Evolutionary conservation across 257 asterid species (phyloP).

Genomic region (Phtheirospermum japonicum): DNA sequence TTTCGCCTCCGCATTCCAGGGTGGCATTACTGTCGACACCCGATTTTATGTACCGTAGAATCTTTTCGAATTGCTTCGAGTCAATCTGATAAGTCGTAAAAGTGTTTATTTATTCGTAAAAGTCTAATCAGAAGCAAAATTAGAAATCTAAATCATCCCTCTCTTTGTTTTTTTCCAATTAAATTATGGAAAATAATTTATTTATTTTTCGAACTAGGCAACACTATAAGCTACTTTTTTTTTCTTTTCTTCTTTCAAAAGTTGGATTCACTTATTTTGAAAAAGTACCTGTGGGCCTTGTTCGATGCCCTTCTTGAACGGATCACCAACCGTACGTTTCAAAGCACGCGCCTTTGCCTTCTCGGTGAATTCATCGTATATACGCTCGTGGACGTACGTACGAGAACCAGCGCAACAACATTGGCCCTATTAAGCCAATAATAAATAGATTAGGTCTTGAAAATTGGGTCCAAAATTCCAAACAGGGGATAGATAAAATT

Average conservation of each 20-base stretch:
- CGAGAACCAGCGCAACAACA: slow-evolving; percentile 91
- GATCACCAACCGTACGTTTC: slow-evolving; percentile 71
- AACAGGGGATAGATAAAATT: background rate
- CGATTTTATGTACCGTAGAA: slow-evolving; percentile 61
- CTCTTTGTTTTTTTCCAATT: too few species aligned
- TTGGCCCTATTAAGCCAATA: slow-evolving; percentile 57
- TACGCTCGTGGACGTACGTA: slow-evolving; percentile 67
- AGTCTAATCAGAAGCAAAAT: background rate
- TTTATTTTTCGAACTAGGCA: too few species aligned
- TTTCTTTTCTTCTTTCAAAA: too few species aligned
- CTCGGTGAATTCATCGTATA: slow-evolving; percentile 67
- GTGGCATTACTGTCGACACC: slow-evolving; percentile 59
- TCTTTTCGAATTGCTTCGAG: slow-evolving; percentile 59
- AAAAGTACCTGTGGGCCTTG: slow-evolving; percentile 80
- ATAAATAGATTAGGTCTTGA: background rate
- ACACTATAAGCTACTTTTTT: too few species aligned
- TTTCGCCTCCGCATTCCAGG: slow-evolving; percentile 74
- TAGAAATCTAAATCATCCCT: too few species aligned
- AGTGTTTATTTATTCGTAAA: background rate
- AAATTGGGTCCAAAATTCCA: background rate
- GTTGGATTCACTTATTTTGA: too few species aligned
- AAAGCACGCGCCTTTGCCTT: slow-evolving; percentile 70
- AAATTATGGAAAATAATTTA: too few species aligned
- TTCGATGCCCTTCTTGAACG: slow-evolving; percentile 68
- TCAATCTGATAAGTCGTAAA: slow-evolving; percentile 46